Evolutionary conservation across 495 filamentous ascomycete genomes (phyloP).

Genomic region (Penicillium taxi): DNA sequence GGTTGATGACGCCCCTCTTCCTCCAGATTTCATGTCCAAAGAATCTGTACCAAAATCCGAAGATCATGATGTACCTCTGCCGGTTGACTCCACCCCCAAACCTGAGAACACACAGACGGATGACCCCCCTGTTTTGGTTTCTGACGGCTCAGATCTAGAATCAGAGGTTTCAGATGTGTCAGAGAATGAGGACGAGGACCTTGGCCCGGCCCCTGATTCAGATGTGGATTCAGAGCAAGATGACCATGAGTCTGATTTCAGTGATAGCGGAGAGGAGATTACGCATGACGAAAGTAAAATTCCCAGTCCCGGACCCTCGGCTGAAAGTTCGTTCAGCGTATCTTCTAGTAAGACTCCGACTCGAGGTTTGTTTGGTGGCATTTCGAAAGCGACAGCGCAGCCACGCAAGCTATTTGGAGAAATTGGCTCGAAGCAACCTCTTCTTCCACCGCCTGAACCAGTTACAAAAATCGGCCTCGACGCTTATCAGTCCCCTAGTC

Average conservation of each 20-base stretch:
- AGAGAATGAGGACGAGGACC: not conserved
- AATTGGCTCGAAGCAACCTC: slow-evolving; percentile 44
- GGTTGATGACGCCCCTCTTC: slow-evolving; percentile 49
- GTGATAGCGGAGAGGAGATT: slow-evolving; percentile 37
- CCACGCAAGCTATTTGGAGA: slow-evolving; percentile 57
- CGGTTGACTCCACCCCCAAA: slow-evolving; percentile 47
- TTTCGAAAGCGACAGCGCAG: slow-evolving; percentile 16
- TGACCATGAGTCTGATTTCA: slow-evolving; percentile 32
- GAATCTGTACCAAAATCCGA: slow-evolving; percentile 2
- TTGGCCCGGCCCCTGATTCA: no score
- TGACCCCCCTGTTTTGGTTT: slow-evolving; percentile 15
- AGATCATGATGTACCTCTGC: slow-evolving; percentile 43
- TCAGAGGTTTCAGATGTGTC: not conserved
- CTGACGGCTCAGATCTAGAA: slow-evolving; percentile 20
- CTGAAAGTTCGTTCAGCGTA: slow-evolving; percentile 59
- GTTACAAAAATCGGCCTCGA: slow-evolving; percentile 26
- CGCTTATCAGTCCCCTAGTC: slow-evolving; percentile 73
- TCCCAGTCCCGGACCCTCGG: slow-evolving; percentile 51
- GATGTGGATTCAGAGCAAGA: slow-evolving; percentile 23
- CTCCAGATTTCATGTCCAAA: slow-evolving; percentile 16
- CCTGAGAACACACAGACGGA: slow-evolving; percentile 13
- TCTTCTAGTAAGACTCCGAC: slow-evolving; percentile 27
- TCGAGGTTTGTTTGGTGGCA: slow-evolving; percentile 36
- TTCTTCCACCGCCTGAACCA: slow-evolving; percentile 51
- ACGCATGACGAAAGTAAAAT: slow-evolving; percentile 46